A percentile compares a stretch with the other conserved stretches of the same genome.
Conservation (phyloP, 208 protist genomes). For the Leishmania guyanensis region DNA sequence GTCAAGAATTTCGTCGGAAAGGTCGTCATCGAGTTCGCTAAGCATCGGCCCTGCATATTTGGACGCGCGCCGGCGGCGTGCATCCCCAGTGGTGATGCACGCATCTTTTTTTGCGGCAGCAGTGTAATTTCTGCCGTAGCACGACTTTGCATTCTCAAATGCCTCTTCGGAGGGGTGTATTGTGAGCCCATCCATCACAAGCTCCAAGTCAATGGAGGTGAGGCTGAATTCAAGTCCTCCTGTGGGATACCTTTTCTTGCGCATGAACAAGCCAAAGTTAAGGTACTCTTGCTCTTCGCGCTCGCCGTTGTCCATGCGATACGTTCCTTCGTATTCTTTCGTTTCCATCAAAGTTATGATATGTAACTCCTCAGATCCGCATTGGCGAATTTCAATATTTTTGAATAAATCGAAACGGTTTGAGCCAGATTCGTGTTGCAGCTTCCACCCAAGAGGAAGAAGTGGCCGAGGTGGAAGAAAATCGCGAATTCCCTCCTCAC, state of each 20-base stretch:
- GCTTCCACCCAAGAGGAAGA: constrained; percentile 66
- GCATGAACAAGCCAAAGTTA: constrained; percentile 79
- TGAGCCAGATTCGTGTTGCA: constrained; percentile 48
- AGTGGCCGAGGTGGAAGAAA: constrained; percentile 75
- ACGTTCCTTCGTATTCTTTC: constrained; percentile 83
- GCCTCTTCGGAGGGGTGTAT: constrained; percentile 64
- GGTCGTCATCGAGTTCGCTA: constrained; percentile 85
- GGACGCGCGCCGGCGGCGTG: constrained; percentile 33
- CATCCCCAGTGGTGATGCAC: constrained; percentile 2
- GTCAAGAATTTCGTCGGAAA: constrained; percentile 86
- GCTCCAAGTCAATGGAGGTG: constrained; percentile 88
- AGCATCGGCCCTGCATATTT: constrained; percentile 82
- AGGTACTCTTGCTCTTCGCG: constrained; percentile 86
- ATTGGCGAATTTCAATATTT: constrained; percentile 60
- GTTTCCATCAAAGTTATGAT: constrained; percentile 69
- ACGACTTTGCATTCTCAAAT: constrained; percentile 49
- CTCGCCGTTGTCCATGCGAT: constrained; percentile 88
- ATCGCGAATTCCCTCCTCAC: constrained; percentile 78
- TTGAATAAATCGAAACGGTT: constrained; percentile 83
- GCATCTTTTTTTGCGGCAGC: not conserved
- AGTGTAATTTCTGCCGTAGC: constrained; percentile 23
- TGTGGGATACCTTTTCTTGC: constrained; percentile 54
- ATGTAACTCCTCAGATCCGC: constrained; percentile 71
- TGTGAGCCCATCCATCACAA: constrained; percentile 82
- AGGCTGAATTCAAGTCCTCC: constrained; percentile 78